phyloP scores from a whole-genome alignment of 75 land plant genomes.

The Sequoiadendron giganteum region DNA sequence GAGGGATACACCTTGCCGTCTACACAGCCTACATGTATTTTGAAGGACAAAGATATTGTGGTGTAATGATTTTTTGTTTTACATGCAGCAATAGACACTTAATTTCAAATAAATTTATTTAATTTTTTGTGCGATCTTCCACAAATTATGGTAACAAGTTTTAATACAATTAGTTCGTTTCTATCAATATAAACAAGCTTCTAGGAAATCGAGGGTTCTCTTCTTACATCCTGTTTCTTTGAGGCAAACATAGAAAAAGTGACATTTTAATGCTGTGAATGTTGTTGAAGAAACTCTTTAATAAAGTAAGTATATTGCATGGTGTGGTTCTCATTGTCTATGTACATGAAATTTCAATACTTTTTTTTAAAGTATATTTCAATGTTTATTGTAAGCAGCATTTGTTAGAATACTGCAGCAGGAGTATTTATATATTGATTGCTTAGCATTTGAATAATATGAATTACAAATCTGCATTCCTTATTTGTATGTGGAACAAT shows the following conservation, averaged over 20 bases:
- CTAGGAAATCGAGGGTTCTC: neutral
- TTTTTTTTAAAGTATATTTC: too few species aligned
- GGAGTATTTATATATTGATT: neutral
- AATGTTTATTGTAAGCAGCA: neutral
- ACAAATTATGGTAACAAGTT: neutral
- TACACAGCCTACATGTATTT: slow-evolving; percentile 49
- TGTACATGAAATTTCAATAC: neutral
- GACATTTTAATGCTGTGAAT: neutral
- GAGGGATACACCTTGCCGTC: slow-evolving; percentile 61
- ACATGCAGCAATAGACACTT: neutral
- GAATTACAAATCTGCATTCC: neutral
- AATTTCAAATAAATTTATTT: neutral
- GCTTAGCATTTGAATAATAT: neutral
- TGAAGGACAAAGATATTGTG: slow-evolving; percentile 61
- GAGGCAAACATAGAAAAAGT: neutral
- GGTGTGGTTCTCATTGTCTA: neutral
- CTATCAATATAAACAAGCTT: neutral
- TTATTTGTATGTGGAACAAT: neutral
- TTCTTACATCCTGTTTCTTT: neutral
- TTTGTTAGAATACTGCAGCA: neutral
- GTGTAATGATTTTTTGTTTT: slow-evolving; percentile 26
- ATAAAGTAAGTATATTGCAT: neutral
- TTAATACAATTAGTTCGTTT: neutral
- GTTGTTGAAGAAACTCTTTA: neutral
- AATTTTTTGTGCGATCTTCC: neutral